These are phyloP conservation scores for Neocallimastix lanati DNA, from an alignment of 192 early-diverging fungal species.

Conservation along the genomic window DNA sequence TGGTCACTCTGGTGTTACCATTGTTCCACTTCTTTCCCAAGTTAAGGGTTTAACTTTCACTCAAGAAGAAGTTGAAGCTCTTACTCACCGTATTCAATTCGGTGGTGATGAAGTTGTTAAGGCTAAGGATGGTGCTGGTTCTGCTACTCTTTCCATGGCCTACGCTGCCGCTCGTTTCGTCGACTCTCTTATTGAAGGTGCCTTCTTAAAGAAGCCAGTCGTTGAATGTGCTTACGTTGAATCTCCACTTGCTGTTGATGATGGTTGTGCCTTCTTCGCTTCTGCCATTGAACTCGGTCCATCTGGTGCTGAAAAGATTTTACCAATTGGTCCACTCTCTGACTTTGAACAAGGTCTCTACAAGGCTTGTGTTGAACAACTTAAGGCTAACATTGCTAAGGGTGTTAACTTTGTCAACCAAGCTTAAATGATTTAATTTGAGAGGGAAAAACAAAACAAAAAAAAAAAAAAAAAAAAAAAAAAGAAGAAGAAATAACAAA, in stretches of 20 bases:
- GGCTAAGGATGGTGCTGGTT: slow-evolving; percentile 66
- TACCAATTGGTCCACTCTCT: slow-evolving; percentile 50
- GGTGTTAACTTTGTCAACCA: slow-evolving; percentile 59
- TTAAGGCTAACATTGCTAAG: slow-evolving; percentile 75
- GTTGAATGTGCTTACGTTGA: slow-evolving; percentile 81
- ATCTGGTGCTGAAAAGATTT: slow-evolving; percentile 70
- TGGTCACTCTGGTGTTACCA: slow-evolving; percentile 90
- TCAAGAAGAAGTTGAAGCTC: slow-evolving; percentile 59
- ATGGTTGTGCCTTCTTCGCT: slow-evolving; percentile 49
- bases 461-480: too few species aligned
- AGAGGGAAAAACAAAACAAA: too few species aligned
- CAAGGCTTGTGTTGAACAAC: slow-evolving; percentile 53
- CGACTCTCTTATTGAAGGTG: slow-evolving; percentile 62
- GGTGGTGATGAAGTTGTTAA: slow-evolving; percentile 97
- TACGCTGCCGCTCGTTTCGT: slow-evolving; percentile 74
- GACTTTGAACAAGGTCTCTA: slow-evolving; percentile 69
- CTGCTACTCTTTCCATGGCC: too few species aligned
- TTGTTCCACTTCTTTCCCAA: slow-evolving; percentile 75
- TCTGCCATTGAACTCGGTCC: slow-evolving; percentile 50
- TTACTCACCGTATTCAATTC: slow-evolving; percentile 92
- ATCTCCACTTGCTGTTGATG: slow-evolving; percentile 36
- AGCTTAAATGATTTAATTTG: too few species aligned
- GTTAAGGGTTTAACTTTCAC: slow-evolving; percentile 45
- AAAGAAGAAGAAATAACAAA: too few species aligned
- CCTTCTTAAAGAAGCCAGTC: slow-evolving; percentile 39